phyloP scores from a whole-genome alignment of 257 asterid species.

The Hygrophila difformis region DNA sequence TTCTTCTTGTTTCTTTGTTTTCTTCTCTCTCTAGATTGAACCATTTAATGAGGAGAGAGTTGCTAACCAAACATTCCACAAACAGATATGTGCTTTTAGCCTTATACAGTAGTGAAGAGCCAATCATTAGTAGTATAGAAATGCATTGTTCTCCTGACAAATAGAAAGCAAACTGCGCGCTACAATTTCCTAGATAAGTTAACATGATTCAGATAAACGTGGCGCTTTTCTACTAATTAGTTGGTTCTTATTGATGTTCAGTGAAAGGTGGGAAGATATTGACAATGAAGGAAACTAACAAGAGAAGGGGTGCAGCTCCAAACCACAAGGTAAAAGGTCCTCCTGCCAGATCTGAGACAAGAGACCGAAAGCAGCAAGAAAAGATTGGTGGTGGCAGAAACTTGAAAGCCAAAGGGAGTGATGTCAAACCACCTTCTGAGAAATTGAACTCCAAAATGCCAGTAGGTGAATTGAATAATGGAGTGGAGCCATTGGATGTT shows the following conservation, averaged over 20 bases:
- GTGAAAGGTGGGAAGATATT: constrained; percentile 21
- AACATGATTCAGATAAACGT: too few species aligned
- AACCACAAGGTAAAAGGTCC: constrained; percentile 38
- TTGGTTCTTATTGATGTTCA: constrained; percentile 17
- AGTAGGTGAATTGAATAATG: constrained; percentile 35
- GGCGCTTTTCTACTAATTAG: too few species aligned
- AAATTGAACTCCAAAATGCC: constrained; percentile 20
- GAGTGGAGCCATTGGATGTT: constrained; percentile 46
- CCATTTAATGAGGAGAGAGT: too few species aligned
- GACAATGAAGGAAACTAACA: constrained; percentile 71
- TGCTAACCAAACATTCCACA: too few species aligned
- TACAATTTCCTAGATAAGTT: too few species aligned
- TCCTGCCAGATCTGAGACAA: constrained; percentile 44
- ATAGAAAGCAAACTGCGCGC: too few species aligned
- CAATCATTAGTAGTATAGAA: too few species aligned
- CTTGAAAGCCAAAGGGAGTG: constrained; percentile 42
- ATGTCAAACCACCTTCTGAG: constrained; percentile 31
- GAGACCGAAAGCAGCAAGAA: constrained; percentile 42
- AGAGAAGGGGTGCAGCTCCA: constrained; percentile 32
- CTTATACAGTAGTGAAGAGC: too few species aligned
- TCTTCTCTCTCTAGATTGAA: too few species aligned
- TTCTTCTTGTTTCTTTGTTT: too few species aligned
- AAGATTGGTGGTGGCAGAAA: constrained; percentile 36
- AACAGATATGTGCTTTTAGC: too few species aligned
- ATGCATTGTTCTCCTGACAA: too few species aligned